Evolutionary conservation across 164 flowering plant species (phyloP), one percentile per base, ranked within the genome.

Genomic region (Taxillus chinensis): DNA sequence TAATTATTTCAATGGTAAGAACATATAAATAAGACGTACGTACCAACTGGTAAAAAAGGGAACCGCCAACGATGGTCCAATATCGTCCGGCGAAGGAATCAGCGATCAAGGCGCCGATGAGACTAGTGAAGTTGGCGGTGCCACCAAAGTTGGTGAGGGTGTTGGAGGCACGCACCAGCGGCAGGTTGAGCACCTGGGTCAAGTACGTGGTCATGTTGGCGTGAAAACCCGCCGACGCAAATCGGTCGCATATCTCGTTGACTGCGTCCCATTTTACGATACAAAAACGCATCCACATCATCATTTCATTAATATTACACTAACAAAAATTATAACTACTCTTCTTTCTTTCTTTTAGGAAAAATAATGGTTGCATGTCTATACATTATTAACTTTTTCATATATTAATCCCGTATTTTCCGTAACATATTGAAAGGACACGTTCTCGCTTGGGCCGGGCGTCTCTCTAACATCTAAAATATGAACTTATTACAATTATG

Each of bases 201-300:
- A 86, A 66, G 67, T 84, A 86, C 3, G 82, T 80, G 63, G 84
- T 84, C 89, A 86, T 73, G 69, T 86, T 86, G 27, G 85, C 77
- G 61, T 81, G 77, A 60, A 80, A 84, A 8, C 92, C 92, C 16
- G 75, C 55, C 2, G 70, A 12, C 0, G 86, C 89, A 60, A 86
- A 81, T 67, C 78, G 73, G 39, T 86, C 92, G 27, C 89, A 81
- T 45, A 78, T 50, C 39, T 86, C 92, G 60, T 75, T 84, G 38
- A 78, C 92, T 86, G 87, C 54, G 4, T 7, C 10, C 9, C 2
- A 48, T 11, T 3, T 48, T 3, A 14, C 63, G 45, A 39, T 57
- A 16, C 40, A 53, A 3, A 54, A 2, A 9, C 38, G 8, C 17
- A 10, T 42, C 15, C 41, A 0, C 9, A 9, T 5, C 16, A 40